Percentiles rank a stretch among this genome's conserved stretches.
phyloP scores from a whole-genome alignment of 2,329 filamentous ascomycete genomes.

The Cytospora schulzeri region DNA sequence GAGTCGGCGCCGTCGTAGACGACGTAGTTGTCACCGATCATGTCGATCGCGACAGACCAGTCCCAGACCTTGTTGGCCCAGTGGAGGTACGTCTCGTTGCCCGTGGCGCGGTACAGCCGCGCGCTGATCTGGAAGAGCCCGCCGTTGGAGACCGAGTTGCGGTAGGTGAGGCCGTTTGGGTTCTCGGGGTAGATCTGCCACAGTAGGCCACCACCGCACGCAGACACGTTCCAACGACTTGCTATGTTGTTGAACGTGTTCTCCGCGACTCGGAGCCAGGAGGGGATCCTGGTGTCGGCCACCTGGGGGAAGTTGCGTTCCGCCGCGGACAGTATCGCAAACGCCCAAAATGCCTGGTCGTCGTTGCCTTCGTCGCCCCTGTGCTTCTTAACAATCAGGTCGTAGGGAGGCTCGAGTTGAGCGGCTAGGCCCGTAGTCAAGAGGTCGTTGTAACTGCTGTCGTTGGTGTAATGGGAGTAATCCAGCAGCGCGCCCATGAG shows the following conservation, averaged over 20 bases:
- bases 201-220: conserved; percentile 71
- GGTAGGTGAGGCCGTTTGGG: conserved; percentile 75
- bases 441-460: conserved; percentile 62
- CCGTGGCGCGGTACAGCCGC: conserved; percentile 70
- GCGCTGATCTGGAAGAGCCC: conserved; percentile 82
- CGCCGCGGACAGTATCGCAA: conserved; percentile 67
- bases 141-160: conserved; percentile 79
- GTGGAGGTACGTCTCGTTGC: conserved; percentile 64
- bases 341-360: conserved; percentile 75
- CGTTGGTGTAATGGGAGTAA: conserved; percentile 68
- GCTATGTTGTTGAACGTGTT: conserved; percentile 75
- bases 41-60: conserved; percentile 59
- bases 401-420: conserved; percentile 57
- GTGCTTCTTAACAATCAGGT: conserved; percentile 63
- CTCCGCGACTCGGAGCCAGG: conserved; percentile 67
- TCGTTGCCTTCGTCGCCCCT: conserved; percentile 69
- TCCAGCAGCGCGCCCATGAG: conserved; percentile 70
- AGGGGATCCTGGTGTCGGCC: conserved; percentile 56
- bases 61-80: conserved; percentile 71
- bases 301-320: conserved; percentile 66
- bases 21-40: conserved; percentile 57
- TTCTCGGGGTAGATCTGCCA: conserved; percentile 84
- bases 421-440: conserved; percentile 61
- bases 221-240: conserved; percentile 67
- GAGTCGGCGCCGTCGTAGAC: conserved; percentile 66